Percentiles rank a stretch among this genome's conserved stretches.
Conservation (phyloP, 768 basidiomycete species). For the Daedaleopsis sinensis region DNA sequence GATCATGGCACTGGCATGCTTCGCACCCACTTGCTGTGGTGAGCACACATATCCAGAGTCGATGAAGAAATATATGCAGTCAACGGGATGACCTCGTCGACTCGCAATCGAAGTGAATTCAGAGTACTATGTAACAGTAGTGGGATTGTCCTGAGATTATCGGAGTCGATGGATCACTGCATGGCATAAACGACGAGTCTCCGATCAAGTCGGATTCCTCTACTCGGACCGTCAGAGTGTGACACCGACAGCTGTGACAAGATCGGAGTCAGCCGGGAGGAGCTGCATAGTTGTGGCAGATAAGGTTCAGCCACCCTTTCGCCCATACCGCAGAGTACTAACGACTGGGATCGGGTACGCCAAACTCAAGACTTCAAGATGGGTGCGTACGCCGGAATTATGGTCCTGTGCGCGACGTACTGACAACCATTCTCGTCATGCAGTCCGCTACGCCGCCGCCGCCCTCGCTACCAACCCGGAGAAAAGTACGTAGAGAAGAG, state of each 20-base stretch:
- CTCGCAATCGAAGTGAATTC: no score
- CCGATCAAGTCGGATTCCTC: no score
- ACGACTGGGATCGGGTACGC: slow-evolving; percentile 26
- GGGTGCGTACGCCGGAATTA: slow-evolving; percentile 34
- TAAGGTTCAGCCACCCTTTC: slow-evolving; percentile 31
- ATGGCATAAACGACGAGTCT: no score
- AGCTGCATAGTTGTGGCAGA: slow-evolving; percentile 29
- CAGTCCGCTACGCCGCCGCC: slow-evolving; percentile 94
- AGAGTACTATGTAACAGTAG: no score
- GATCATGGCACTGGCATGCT: no score
- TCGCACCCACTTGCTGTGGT: no score
- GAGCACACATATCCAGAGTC: no score
- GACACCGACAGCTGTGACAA: not conserved
- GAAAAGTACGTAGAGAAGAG: slow-evolving; percentile 66
- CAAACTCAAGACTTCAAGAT: slow-evolving; percentile 42
- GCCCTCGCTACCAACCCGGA: slow-evolving; percentile 89
- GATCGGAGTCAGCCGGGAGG: slow-evolving; percentile 23
- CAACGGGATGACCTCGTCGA: no score
- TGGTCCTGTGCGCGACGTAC: slow-evolving; percentile 8
- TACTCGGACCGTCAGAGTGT: no score
- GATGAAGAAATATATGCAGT: no score
- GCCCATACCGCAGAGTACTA: slow-evolving; percentile 22
- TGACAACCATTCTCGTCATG: not conserved
- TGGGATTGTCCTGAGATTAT: no score
- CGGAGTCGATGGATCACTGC: no score